Conservation (phyloP, 208 protist species). For the Trypanosoma scelopori region DNA sequence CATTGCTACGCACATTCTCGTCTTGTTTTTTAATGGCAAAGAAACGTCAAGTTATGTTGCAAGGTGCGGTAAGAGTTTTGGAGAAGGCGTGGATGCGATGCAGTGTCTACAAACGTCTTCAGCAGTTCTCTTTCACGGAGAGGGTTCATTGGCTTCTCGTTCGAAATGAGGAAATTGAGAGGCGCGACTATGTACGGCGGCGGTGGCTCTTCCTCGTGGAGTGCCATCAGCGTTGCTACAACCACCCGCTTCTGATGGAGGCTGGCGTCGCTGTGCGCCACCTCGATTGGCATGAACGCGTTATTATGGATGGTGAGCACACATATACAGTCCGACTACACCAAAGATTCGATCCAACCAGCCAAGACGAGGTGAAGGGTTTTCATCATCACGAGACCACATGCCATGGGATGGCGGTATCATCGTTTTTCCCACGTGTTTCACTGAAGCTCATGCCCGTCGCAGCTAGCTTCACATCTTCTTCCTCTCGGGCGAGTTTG, state of each 20-base stretch:
- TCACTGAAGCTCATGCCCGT: neutral
- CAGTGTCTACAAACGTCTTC: slow-evolving; percentile 22
- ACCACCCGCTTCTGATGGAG: slow-evolving; percentile 40
- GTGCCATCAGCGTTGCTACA: slow-evolving; percentile 69
- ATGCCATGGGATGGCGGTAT: neutral
- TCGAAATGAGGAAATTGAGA: slow-evolving; percentile 57
- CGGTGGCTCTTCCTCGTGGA: slow-evolving; percentile 49
- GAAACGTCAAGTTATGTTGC: neutral
- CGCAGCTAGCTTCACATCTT: neutral
- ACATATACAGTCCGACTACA: neutral
- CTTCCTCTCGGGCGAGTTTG: neutral
- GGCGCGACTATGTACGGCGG: slow-evolving; percentile 51
- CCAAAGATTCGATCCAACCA: neutral
- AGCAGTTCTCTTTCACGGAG: slow-evolving; percentile 22
- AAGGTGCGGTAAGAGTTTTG: slow-evolving; percentile 34
- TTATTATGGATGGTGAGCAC: slow-evolving; percentile 9
- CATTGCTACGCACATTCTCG: slow-evolving; percentile 24
- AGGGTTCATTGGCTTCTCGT: slow-evolving; percentile 40
- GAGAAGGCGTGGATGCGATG: slow-evolving; percentile 47
- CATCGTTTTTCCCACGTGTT: neutral
- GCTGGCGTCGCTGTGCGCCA: slow-evolving; percentile 20
- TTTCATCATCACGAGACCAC: neutral
- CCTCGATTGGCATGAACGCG: slow-evolving; percentile 7
- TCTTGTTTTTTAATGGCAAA: neutral
- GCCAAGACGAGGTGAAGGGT: neutral